phyloP scores from a whole-genome alignment of 441 rosid species.

The Pelargonium cotyledonis region DNA sequence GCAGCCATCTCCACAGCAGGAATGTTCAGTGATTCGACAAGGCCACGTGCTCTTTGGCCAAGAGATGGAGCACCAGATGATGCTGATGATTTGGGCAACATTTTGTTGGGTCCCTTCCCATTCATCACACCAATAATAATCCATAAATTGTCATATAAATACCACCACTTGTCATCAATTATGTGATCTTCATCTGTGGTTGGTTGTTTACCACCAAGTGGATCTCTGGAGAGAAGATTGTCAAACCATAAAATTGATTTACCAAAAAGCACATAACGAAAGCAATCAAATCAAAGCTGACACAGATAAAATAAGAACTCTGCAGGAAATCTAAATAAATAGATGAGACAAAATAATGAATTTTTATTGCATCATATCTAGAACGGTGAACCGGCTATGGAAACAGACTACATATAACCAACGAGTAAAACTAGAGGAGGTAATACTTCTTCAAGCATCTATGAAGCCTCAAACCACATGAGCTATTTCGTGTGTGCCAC shows the following conservation, averaged over 20 bases:
- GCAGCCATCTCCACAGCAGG: conserved; percentile 99
- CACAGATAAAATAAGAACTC: neutral
- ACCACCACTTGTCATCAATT: conserved; percentile 78
- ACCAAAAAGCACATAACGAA: neutral
- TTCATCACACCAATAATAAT: conserved; percentile 68
- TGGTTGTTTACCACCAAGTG: conserved; percentile 35
- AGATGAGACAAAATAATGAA: neutral
- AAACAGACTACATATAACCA: neutral
- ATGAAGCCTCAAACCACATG: neutral
- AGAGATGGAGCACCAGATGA: conserved; percentile 62
- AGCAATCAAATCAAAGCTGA: neutral
- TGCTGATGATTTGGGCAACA: conserved; percentile 35
- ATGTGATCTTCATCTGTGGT: conserved; percentile 38
- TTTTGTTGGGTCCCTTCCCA: conserved; percentile 84
- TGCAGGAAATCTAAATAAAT: neutral
- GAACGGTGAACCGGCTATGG: neutral
- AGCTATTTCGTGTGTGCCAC: neutral
- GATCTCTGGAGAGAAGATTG: conserved; percentile 40
- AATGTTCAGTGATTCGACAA: conserved; percentile 93
- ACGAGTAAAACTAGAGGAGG: neutral
- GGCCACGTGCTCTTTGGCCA: conserved; percentile 97
- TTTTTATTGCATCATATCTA: neutral
- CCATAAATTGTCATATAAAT: conserved; percentile 89
- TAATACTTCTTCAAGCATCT: neutral
- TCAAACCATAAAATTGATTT: conserved; percentile 9